A percentile compares a stretch with the other conserved stretches of the same genome.
These are phyloP conservation scores for Cucurbita maxima DNA, from an alignment of 306 rosid genomes.

Conservation along the genomic window DNA sequence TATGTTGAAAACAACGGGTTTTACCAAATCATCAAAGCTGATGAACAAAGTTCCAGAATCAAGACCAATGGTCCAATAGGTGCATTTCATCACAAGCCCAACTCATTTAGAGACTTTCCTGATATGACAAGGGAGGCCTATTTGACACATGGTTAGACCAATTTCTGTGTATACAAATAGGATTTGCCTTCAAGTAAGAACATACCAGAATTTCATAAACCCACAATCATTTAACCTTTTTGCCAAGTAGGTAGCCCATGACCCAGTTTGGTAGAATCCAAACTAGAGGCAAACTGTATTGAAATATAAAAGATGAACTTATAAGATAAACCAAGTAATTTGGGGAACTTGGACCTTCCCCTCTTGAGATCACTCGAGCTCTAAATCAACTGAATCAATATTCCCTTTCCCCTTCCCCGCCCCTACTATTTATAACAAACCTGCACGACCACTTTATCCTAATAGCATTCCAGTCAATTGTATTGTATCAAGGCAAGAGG, in stretches of 20 bases:
- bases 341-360: background rate
- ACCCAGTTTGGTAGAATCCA: background rate
- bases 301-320: background rate
- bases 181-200: background rate
- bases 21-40: background rate
- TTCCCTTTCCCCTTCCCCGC: background rate
- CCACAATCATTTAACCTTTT: background rate
- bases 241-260: background rate
- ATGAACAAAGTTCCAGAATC: background rate
- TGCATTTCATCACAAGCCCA: background rate
- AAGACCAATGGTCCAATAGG: background rate
- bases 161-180: background rate
- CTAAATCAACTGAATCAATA: background rate
- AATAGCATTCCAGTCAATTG: background rate
- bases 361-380: background rate
- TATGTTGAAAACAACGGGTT: background rate
- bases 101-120: background rate
- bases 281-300: background rate
- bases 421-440: background rate
- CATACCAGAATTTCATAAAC: slow-evolving; percentile 11
- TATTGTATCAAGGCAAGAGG: background rate
- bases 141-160: background rate
- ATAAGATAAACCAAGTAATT: background rate
- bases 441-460: background rate
- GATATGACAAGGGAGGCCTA: background rate